Evolutionary conservation across 129 eudicot species (phyloP).

Genomic region (Solidago caesia): DNA sequence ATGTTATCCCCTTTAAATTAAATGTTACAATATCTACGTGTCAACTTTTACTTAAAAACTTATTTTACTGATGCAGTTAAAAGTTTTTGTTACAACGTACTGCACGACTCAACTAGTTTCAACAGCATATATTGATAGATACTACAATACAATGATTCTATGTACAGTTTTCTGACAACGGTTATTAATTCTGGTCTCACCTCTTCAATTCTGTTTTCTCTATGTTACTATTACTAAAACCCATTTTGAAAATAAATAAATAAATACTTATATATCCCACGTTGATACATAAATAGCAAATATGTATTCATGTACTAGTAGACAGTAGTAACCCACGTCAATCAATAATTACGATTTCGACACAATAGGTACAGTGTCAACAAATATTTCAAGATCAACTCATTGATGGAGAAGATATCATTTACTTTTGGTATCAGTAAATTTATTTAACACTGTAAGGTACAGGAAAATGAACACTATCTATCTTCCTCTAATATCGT

Average conservation of each 20-base stretch:
- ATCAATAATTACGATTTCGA: background rate
- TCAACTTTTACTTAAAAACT: no score
- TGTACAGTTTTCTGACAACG: no score
- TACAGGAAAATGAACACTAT: background rate
- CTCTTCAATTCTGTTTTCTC: no score
- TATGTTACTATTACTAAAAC: no score
- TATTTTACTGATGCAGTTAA: no score
- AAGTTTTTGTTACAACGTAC: no score
- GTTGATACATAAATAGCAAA: background rate
- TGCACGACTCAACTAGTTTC: no score
- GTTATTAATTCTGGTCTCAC: no score
- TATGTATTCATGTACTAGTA: conserved; percentile 10
- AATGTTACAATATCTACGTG: no score
- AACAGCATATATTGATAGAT: background rate
- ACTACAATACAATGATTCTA: background rate
- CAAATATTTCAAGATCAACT: background rate
- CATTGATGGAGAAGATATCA: background rate
- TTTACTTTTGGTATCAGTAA: background rate
- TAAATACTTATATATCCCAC: background rate
- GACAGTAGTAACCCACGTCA: background rate
- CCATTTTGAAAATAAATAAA: no score
- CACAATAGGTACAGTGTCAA: background rate
- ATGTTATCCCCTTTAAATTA: no score
- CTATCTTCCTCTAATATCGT: background rate
- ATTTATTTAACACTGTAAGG: background rate